phyloP scores from a whole-genome alignment of 257 asterid genomes.

The Eustoma russellianum region DNA sequence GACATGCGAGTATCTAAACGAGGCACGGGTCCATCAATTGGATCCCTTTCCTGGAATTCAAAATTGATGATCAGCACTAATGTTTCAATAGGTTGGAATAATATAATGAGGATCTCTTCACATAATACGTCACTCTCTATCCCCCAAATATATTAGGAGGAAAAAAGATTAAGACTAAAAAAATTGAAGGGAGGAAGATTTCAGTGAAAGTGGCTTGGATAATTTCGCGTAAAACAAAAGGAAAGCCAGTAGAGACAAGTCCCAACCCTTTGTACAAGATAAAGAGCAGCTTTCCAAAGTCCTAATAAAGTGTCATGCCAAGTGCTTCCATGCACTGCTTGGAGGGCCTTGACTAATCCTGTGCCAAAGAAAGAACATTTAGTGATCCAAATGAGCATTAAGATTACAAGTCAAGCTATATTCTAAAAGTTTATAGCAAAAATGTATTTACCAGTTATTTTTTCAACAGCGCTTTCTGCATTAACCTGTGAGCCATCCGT shows the following conservation, averaged over 20 bases:
- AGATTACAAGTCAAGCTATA: neutral
- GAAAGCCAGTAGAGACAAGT: neutral
- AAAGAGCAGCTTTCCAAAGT: constrained; percentile 97
- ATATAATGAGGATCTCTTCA: neutral
- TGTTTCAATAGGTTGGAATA: neutral
- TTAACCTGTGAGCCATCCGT: constrained; percentile 89
- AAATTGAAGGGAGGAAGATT: neutral
- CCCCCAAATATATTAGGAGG: too few relatives aligned
- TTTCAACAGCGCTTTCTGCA: constrained; percentile 85
- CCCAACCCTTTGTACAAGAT: constrained; percentile 90
- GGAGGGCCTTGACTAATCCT: constrained; percentile 89
- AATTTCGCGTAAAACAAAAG: too few relatives aligned
- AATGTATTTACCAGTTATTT: constrained; percentile 57
- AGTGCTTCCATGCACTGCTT: constrained; percentile 68
- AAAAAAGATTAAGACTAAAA: neutral
- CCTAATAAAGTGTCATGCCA: constrained; percentile 90
- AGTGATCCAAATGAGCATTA: neutral
- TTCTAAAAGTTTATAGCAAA: constrained; percentile 1
- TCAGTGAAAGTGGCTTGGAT: neutral
- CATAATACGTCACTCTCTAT: too few relatives aligned
- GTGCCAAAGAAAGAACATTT: constrained; percentile 21
- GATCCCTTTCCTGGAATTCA: constrained; percentile 77
- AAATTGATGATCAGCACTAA: neutral
- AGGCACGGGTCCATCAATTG: constrained; percentile 97
- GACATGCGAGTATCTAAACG: constrained; percentile 85